phyloP scores from a whole-genome alignment of 1,284 basidiomycete species.

The Pisolithus thermaeus region DNA sequence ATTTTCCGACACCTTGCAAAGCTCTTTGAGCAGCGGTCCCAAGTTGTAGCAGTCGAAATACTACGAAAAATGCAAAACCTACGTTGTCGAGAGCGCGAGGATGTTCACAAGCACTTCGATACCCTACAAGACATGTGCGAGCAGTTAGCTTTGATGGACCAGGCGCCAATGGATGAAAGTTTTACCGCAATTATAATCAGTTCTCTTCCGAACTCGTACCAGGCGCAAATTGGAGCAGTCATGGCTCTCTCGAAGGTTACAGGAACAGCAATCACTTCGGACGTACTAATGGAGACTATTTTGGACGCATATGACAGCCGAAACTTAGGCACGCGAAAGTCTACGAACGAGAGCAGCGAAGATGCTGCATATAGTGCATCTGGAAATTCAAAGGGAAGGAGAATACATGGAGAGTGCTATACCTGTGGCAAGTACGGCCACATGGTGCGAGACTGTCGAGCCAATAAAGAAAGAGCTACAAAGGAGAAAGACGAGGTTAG shows the following conservation, averaged over 20 bases:
- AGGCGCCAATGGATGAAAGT: slow-evolving; percentile 8
- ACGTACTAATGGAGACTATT: neutral
- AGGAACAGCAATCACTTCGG: neutral
- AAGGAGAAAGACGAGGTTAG: neutral
- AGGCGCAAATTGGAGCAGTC: neutral
- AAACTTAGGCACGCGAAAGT: neutral
- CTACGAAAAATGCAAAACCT: slow-evolving; percentile 13
- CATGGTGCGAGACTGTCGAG: neutral
- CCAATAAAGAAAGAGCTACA: neutral
- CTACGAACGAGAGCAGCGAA: neutral
- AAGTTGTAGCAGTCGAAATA: slow-evolving; percentile 11
- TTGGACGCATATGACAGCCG: neutral
- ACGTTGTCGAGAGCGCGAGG: slow-evolving; percentile 11
- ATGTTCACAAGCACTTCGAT: slow-evolving; percentile 16
- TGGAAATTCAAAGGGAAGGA: neutral
- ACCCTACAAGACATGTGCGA: slow-evolving; percentile 13
- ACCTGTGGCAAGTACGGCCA: neutral
- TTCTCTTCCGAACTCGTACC: neutral
- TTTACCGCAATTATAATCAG: slow-evolving; percentile 4
- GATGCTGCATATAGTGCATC: neutral
- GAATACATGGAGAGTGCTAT: neutral
- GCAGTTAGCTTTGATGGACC: slow-evolving; percentile 17
- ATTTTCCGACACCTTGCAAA: slow-evolving; percentile 5
- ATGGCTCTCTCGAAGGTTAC: neutral
- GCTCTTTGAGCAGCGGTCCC: neutral